Base-by-base conservation (phyloP, 2,329 filamentous ascomycete species). In the Aspergillus bombycis region DNA sequence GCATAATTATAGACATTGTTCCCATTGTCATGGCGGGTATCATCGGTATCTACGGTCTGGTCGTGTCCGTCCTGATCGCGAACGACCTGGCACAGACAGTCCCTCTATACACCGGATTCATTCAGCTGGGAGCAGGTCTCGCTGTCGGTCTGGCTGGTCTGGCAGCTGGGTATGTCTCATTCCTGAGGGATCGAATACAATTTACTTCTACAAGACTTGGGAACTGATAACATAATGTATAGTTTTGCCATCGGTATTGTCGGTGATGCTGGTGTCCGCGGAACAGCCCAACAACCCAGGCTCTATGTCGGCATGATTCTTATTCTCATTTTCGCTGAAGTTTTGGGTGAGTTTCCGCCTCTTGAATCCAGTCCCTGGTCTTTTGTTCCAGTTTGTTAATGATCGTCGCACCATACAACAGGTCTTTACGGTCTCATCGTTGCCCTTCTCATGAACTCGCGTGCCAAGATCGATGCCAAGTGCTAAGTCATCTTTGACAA, bases 11-110 rank as follows among this genome's bases (percentile, higher is more conserved):
- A 98, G 94, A 97, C 88, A 97, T 98, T 81, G 94, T 98, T 70
- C 95, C 95, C 80, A 95, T 98, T 83, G 97, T 99, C 89, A 99
- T 99, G 95, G 95, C 95, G 86, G 95, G 95, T 98, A 99, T 99
- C 83, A 98, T 99, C 83, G 95, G 93, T 91, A 98, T 99, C 82
- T 99, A 95, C 84, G 92, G 92, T 75, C 87, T 95, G 70, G 92
- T 95, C 82, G 91, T 94, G 66, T 94, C 92, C 21, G 92, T 95
- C 79, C 83, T 95, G 75, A 93, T 95, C 77, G 93, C 92, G 76
- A 91, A 93, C 79, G 89, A 88, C 74, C 84, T 95, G 69, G 85
- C 84, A 73, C 91, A 94, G 81, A 78, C 87, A 69, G 82, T 91
- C 66, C 85, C 91, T 65, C 86, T 95, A 66, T 94, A 90, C 74